Conservation (phyloP, 2,329 filamentous ascomycete genomes). For the Kalmusia sp. region DNA sequence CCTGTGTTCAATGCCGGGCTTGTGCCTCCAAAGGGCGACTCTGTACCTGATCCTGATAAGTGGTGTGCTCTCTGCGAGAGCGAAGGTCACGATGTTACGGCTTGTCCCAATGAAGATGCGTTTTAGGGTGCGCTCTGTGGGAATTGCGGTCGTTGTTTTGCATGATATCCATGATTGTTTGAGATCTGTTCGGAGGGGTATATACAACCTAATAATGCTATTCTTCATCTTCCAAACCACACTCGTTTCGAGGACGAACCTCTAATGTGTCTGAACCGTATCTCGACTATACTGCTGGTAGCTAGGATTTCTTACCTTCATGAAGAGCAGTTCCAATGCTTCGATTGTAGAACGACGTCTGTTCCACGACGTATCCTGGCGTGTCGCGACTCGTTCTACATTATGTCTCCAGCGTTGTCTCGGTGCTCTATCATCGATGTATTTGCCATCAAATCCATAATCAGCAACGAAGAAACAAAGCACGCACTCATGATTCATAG, state of each 20-base stretch:
- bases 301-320: no score
- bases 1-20: slow-evolving; percentile 40
- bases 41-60: slow-evolving; percentile 72
- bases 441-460: no score
- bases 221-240: neutral
- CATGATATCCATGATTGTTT: slow-evolving; percentile 26
- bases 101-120: slow-evolving; percentile 89
- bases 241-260: neutral
- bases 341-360: no score
- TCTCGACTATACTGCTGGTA: no score
- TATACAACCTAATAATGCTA: slow-evolving; percentile 10
- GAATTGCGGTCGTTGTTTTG: slow-evolving; percentile 13
- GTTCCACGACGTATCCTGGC: no score
- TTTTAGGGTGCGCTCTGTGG: slow-evolving; percentile 43
- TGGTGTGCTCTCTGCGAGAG: slow-evolving; percentile 98
- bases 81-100: slow-evolving; percentile 94
- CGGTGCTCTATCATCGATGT: no score
- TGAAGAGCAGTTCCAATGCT: no score
- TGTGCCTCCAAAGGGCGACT: slow-evolving; percentile 42
- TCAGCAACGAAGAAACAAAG: no score
- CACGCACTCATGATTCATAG: no score
- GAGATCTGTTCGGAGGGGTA: slow-evolving; percentile 3
- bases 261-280: no score
- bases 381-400: no score
- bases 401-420: no score